These are phyloP conservation scores for Urtica urens DNA, from an alignment of 306 rosid genomes.

Conservation along the genomic window DNA sequence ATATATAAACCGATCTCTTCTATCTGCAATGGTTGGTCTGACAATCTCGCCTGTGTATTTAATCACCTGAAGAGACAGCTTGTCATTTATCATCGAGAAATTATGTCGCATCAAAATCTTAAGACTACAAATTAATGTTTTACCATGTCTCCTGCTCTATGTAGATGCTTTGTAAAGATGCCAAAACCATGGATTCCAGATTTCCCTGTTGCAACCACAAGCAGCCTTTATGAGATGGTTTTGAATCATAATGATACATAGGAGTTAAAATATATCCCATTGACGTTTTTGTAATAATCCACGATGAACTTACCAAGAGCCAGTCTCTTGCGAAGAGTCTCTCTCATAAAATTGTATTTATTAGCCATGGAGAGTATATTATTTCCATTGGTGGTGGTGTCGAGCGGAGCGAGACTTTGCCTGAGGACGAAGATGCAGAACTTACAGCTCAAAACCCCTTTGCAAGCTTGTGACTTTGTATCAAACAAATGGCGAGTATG, in stretches of 20 bases:
- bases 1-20: constrained; percentile 93
- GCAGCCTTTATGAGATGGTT: background rate
- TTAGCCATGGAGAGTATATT: constrained; percentile 72
- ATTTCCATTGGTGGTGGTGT: constrained; percentile 48
- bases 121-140: constrained; percentile 7
- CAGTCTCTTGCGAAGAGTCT: constrained; percentile 68
- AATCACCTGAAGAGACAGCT: constrained; percentile 52
- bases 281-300: too few species aligned
- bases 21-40: constrained; percentile 88
- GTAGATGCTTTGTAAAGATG: constrained; percentile 88
- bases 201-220: constrained; percentile 46
- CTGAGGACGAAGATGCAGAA: constrained; percentile 55
- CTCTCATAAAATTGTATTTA: constrained; percentile 79
- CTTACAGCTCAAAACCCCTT: constrained; percentile 61
- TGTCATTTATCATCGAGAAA: background rate
- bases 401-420: constrained; percentile 51
- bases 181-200: constrained; percentile 99
- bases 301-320: constrained; percentile 53
- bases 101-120: constrained; percentile 12
- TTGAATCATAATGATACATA: too few species aligned
- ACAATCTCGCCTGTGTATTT: constrained; percentile 94
- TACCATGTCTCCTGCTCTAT: constrained; percentile 99
- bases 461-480: constrained; percentile 42
- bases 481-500: constrained; percentile 64
- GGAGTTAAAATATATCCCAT: background rate